Evolutionary conservation across 495 filamentous ascomycete species (phyloP).

Genomic region (Xylaria telfairii): DNA sequence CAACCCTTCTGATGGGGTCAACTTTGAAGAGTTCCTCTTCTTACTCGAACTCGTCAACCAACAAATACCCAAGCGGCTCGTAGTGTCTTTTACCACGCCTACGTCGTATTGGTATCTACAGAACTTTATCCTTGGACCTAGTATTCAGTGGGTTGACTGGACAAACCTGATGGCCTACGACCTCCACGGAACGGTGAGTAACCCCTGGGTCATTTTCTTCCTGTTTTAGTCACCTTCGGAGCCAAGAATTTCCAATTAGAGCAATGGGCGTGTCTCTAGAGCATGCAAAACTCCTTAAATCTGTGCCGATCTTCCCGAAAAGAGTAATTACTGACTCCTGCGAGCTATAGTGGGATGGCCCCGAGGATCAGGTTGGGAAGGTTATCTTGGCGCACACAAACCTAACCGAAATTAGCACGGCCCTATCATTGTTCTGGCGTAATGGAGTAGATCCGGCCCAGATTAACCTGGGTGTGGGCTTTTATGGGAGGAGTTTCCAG

Average conservation of each 20-base stretch:
- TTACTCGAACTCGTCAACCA: no score
- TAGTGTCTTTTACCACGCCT: slow-evolving; percentile 51
- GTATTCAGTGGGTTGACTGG: slow-evolving; percentile 50
- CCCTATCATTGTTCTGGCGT: slow-evolving; percentile 59
- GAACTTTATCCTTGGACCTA: slow-evolving; percentile 52
- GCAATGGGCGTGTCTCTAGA: no score
- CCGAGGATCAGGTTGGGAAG: no score
- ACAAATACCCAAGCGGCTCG: no score
- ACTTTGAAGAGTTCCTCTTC: slow-evolving; percentile 41
- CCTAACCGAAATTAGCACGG: slow-evolving; percentile 59
- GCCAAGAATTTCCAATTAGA: no score
- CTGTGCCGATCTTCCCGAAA: no score
- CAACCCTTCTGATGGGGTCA: slow-evolving; percentile 42
- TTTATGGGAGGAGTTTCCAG: slow-evolving; percentile 56
- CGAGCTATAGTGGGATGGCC: no score
- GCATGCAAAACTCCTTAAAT: no score
- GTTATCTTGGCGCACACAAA: slow-evolving; percentile 54
- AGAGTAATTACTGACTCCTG: no score
- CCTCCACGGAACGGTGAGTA: slow-evolving; percentile 36
- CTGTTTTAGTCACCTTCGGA: no score
- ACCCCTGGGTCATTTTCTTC: no score
- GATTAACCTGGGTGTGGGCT: slow-evolving; percentile 56
- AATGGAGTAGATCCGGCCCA: slow-evolving; percentile 49
- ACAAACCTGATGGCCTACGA: slow-evolving; percentile 60
- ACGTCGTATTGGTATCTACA: slow-evolving; percentile 61